These are phyloP conservation scores for Penicillium verhagenii DNA, from an alignment of 495 filamentous ascomycete species.

Conservation along the genomic window DNA sequence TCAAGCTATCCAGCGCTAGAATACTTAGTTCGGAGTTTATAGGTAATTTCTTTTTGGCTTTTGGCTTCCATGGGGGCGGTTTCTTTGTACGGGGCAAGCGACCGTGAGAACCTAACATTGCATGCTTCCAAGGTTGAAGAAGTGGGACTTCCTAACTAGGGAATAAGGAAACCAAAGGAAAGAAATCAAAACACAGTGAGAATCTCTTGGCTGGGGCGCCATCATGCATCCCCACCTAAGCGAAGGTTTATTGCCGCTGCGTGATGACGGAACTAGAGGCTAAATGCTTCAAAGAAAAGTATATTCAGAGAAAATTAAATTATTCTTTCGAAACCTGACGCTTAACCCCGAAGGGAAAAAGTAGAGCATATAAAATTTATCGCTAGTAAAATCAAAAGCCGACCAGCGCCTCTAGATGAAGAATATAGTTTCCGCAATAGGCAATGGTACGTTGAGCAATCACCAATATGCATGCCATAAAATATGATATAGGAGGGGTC, in stretches of 20 bases:
- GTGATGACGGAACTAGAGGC: neutral
- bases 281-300: neutral
- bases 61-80: neutral
- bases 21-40: neutral
- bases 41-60: too few species aligned
- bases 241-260: neutral
- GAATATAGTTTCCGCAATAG: slow-evolving; percentile 20
- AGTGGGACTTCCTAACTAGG: neutral
- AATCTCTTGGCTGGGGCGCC: neutral
- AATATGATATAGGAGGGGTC: slow-evolving; percentile 2
- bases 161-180: neutral
- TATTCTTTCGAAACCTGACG: neutral
- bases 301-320: neutral
- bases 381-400: slow-evolving; percentile 8
- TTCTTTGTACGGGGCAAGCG: too few species aligned
- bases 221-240: neutral
- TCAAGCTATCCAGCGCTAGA: neutral
- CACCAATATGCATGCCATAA: slow-evolving; percentile 12
- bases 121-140: neutral
- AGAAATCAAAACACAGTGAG: too few species aligned
- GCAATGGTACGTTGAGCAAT: slow-evolving; percentile 16
- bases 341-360: neutral
- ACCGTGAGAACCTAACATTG: neutral
- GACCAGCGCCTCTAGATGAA: slow-evolving; percentile 23
- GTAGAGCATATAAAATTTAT: neutral